Evolutionary conservation across 1,139 yeast species (phyloP).

Genomic region (Diutina mesorugosa): DNA sequence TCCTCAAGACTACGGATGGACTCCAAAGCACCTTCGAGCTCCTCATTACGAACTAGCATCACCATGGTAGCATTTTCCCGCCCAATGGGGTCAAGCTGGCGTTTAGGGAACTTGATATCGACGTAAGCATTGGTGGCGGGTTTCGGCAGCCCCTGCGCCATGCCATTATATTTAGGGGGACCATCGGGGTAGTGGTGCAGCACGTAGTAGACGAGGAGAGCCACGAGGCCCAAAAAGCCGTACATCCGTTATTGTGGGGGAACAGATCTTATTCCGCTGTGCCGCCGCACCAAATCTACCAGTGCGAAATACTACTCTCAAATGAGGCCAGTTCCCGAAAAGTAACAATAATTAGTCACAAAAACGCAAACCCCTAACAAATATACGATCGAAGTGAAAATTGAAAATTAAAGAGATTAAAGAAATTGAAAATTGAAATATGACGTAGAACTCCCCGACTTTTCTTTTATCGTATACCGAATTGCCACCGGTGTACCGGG

Average conservation of each 20-base stretch:
- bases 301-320: neutral
- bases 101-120: slow-evolving; percentile 13
- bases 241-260: neutral
- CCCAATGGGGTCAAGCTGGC: slow-evolving; percentile 25
- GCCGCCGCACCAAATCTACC: neutral
- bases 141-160: slow-evolving; percentile 12
- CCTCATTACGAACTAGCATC: slow-evolving; percentile 32
- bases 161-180: neutral
- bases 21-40: slow-evolving; percentile 26
- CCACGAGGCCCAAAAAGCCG: neutral
- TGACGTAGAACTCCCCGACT: no score
- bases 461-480: no score
- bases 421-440: no score
- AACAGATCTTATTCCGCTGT: neutral
- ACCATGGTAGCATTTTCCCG: slow-evolving; percentile 38
- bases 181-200: neutral
- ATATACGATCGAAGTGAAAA: no score
- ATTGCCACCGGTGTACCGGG: no score
- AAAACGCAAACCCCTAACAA: no score
- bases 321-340: no score
- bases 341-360: no score
- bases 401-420: no score
- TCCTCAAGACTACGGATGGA: slow-evolving; percentile 35
- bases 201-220: neutral
- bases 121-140: slow-evolving; percentile 32